Percentiles rank a stretch among this genome's conserved stretches.
phyloP scores from a whole-genome alignment of 192 early-diverging fungal genomes.

The Linnemannia hyalina region DNA sequence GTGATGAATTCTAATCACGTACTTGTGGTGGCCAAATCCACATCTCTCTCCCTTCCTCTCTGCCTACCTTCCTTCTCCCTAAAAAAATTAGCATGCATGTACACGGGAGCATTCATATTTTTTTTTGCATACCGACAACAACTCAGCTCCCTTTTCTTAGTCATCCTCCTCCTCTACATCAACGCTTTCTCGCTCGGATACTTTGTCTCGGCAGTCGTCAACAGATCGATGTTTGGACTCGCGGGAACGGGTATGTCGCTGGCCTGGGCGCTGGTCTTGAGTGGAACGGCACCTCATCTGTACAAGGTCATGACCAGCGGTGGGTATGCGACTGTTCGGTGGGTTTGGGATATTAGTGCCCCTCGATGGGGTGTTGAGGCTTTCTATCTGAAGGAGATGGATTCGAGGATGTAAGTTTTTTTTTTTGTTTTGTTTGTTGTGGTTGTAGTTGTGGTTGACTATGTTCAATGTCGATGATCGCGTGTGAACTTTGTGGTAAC shows the following conservation, averaged over 20 bases:
- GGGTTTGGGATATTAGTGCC: constrained; percentile 66
- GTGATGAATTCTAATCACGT: not conserved
- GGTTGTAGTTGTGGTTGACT: not conserved
- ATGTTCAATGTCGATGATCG: no score
- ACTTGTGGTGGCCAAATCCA: not conserved
- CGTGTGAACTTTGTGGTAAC: not conserved
- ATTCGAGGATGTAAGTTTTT: constrained; percentile 31
- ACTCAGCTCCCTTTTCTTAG: constrained; percentile 35
- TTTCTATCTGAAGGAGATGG: constrained; percentile 67
- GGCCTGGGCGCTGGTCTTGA: constrained; percentile 65
- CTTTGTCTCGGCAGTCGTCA: constrained; percentile 63
- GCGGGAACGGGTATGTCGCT: constrained; percentile 70
- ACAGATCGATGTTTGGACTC: constrained; percentile 60
- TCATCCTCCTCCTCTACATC: constrained; percentile 65
- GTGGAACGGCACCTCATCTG: constrained; percentile 66
- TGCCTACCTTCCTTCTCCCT: no score
- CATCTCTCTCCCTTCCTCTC: not conserved
- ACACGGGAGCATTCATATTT: constrained; percentile 65
- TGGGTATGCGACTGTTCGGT: constrained; percentile 54
- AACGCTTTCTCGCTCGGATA: constrained; percentile 70
- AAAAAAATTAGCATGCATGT: constrained; percentile 59
- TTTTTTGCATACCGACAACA: constrained; percentile 61
- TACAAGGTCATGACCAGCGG: constrained; percentile 43
- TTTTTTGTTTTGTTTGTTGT: not conserved
- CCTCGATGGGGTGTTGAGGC: constrained; percentile 75